A percentile compares a stretch with the other conserved stretches of the same genome.
Conservation (phyloP, 768 basidiomycete species). For the Tulasnella sp. region DNA sequence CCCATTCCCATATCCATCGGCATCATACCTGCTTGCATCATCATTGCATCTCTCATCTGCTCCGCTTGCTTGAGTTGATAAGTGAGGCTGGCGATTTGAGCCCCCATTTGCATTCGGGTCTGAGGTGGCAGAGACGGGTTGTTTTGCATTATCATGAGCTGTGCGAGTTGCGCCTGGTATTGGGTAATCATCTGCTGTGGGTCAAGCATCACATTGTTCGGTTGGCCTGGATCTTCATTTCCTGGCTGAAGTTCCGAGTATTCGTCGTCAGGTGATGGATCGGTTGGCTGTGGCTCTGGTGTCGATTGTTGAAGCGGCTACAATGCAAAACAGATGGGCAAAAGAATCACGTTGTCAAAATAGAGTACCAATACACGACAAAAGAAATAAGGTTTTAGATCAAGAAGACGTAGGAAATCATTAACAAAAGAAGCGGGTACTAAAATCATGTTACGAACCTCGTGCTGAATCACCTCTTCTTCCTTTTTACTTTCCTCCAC, state of each 20-base stretch:
- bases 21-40: slow-evolving; percentile 46
- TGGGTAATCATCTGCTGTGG: slow-evolving; percentile 41
- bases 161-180: slow-evolving; percentile 73
- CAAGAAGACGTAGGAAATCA: not conserved
- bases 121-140: slow-evolving; percentile 58
- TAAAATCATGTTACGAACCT: too few relatives aligned
- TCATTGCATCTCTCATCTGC: slow-evolving; percentile 32
- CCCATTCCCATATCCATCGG: slow-evolving; percentile 22
- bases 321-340: not conserved
- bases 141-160: slow-evolving; percentile 65
- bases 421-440: not conserved
- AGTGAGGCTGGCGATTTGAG: slow-evolving; percentile 70
- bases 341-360: slow-evolving; percentile 1
- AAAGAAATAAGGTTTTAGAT: too few relatives aligned
- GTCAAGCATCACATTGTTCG: slow-evolving; percentile 35
- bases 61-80: slow-evolving; percentile 71
- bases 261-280: slow-evolving; percentile 44
- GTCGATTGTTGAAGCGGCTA: not conserved
- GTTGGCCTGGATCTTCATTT: slow-evolving; percentile 26
- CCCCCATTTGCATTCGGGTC: slow-evolving; percentile 67
- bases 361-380: not conserved
- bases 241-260: slow-evolving; percentile 62
- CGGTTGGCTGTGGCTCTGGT: slow-evolving; percentile 9
- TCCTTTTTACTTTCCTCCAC: slow-evolving; percentile 60
- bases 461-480: slow-evolving; percentile 35